phyloP scores from a whole-genome alignment of 2,329 filamentous ascomycete genomes.

The Sporothrix curviconia region DNA sequence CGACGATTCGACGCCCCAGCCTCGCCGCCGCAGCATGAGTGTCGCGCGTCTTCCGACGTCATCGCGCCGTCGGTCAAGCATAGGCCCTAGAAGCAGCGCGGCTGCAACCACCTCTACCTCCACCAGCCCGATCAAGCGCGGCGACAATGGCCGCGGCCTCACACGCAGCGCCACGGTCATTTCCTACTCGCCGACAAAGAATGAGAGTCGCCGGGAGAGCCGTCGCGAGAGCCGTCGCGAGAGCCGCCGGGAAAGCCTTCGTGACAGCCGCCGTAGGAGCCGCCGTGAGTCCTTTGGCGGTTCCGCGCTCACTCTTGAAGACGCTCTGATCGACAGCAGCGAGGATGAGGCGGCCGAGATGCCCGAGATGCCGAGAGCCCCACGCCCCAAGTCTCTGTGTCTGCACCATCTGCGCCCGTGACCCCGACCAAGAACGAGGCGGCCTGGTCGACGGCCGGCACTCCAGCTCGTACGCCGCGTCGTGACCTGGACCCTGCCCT shows the following conservation, averaged over 20 bases:
- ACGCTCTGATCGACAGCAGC: slow-evolving; percentile 12
- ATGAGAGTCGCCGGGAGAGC: slow-evolving; percentile 17
- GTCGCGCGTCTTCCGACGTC: slow-evolving; percentile 39
- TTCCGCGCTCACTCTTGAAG: slow-evolving; percentile 12
- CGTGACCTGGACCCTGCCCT: slow-evolving; percentile 46
- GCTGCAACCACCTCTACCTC: background rate
- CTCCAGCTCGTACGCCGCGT: slow-evolving; percentile 50
- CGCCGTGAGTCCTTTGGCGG: slow-evolving; percentile 22
- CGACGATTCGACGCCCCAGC: slow-evolving; percentile 46
- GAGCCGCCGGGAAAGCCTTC: no score
- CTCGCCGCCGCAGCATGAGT: slow-evolving; percentile 47
- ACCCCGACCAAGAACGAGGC: slow-evolving; percentile 44
- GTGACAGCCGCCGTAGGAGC: slow-evolving; percentile 12
- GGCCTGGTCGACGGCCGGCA: slow-evolving; percentile 47
- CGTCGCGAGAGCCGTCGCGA: slow-evolving; percentile 10
- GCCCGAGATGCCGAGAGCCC: background rate
- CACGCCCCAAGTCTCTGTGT: background rate
- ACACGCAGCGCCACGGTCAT: slow-evolving; percentile 46
- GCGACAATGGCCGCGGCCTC: slow-evolving; percentile 24
- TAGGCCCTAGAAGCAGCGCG: background rate
- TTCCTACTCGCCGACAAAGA: slow-evolving; percentile 48
- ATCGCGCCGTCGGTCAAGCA: slow-evolving; percentile 31
- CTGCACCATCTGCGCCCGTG: slow-evolving; percentile 25
- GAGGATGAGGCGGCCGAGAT: slow-evolving; percentile 12
- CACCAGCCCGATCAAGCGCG: background rate